These are phyloP conservation scores for Teratosphaeria destructans DNA, from an alignment of 2,329 filamentous ascomycete genomes.

Conservation along the genomic window DNA sequence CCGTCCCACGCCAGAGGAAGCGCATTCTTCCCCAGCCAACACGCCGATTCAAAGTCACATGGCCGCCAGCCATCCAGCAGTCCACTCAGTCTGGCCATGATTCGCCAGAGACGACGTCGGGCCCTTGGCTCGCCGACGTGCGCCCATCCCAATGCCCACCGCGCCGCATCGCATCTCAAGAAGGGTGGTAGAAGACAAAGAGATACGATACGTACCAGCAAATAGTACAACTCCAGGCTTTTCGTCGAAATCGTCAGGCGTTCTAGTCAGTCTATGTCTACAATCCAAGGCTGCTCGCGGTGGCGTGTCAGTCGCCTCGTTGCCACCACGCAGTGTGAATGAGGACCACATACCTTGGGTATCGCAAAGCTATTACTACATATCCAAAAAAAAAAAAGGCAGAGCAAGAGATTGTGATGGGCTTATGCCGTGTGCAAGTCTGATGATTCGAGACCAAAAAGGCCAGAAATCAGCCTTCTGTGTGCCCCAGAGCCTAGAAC, in stretches of 20 bases:
- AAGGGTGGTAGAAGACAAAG: background rate
- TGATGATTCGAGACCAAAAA: conserved; percentile 4
- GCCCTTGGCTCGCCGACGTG: background rate
- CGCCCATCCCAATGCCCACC: background rate
- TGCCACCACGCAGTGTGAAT: background rate
- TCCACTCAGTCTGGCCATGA: background rate
- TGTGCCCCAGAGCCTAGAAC: background rate
- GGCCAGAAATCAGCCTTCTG: background rate
- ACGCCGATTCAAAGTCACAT: no score
- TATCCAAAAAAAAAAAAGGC: conserved; percentile 8
- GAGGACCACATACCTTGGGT: conserved; percentile 6
- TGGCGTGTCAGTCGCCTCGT: background rate
- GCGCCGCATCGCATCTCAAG: background rate
- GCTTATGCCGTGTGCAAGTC: conserved; percentile 16
- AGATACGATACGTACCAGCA: conserved; percentile 4
- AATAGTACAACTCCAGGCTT: conserved; percentile 12
- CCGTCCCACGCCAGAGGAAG: background rate
- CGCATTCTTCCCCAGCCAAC: no score
- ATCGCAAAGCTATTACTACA: conserved; percentile 20
- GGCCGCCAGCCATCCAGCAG: background rate
- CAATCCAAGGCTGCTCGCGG: conserved; percentile 11
- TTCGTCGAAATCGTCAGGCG: conserved; percentile 19
- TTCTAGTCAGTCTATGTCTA: conserved; percentile 27
- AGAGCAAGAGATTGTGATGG: conserved; percentile 2
- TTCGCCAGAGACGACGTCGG: background rate